Conservation (phyloP, 345 rosid species). For the Citrus inodora region DNA sequence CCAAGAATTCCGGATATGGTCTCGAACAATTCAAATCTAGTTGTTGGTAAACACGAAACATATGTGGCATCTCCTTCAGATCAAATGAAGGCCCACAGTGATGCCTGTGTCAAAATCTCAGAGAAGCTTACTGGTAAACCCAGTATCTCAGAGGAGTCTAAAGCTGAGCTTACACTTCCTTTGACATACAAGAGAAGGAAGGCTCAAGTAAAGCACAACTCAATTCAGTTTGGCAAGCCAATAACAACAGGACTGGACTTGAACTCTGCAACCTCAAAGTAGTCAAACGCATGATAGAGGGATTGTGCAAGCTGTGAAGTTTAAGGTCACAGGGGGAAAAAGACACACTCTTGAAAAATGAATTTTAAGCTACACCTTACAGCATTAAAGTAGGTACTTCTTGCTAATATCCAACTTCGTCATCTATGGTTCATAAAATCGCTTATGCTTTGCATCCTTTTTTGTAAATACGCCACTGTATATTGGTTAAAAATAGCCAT, state of each 20-base stretch:
- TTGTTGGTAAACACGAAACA: constrained; percentile 17
- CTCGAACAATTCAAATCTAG: constrained; percentile 22
- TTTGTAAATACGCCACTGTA: constrained; percentile 21
- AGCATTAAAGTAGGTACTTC: constrained; percentile 18
- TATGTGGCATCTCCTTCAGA: constrained; percentile 19
- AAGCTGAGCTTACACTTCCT: constrained; percentile 31
- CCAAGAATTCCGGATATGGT: constrained; percentile 22
- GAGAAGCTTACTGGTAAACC: constrained; percentile 21
- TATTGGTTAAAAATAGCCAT: constrained; percentile 17
- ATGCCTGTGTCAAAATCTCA: constrained; percentile 22
- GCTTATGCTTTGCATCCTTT: constrained; percentile 14
- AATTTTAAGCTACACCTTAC: constrained; percentile 8
- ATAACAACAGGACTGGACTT: constrained; percentile 21
- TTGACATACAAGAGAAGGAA: constrained; percentile 65
- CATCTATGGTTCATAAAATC: constrained; percentile 13
- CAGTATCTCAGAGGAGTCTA: constrained; percentile 28
- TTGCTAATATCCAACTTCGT: constrained; percentile 3
- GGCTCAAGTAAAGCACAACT: constrained; percentile 26
- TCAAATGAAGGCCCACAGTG: constrained; percentile 25
- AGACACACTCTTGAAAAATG: constrained; percentile 18
- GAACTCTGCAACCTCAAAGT: constrained; percentile 21
- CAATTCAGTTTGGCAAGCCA: constrained; percentile 23
- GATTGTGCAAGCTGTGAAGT: constrained; percentile 26
- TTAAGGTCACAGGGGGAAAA: constrained; percentile 28
- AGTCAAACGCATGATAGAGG: constrained; percentile 17